Evolutionary conservation across 768 basidiomycete genomes (phyloP).

Genomic region (Mycena sanguinolenta): DNA sequence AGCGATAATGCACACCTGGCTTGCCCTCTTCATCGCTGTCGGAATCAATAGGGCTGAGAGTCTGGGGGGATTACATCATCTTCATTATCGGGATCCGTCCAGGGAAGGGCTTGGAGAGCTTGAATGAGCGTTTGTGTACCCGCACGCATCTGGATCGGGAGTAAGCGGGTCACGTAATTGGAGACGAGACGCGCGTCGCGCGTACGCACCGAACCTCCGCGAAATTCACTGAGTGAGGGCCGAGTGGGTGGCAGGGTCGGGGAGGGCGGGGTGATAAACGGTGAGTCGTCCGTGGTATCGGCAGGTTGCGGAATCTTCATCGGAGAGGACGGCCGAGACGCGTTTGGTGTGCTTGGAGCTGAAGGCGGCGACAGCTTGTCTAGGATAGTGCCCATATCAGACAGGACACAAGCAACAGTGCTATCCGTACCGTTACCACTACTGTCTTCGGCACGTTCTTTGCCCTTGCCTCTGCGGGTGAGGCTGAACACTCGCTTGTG

Average conservation of each 20-base stretch:
- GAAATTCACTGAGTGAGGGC: constrained; percentile 66
- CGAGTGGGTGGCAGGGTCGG: constrained; percentile 63
- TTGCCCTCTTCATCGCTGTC: constrained; percentile 78
- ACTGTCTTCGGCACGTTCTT: constrained; percentile 54
- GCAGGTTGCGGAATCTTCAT: constrained; percentile 33
- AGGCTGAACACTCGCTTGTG: constrained; percentile 70
- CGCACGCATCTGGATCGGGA: constrained; percentile 75
- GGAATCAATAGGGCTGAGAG: constrained; percentile 58
- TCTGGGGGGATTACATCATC: constrained; percentile 67
- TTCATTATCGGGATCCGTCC: constrained; percentile 79
- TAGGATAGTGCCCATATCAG: constrained; percentile 37
- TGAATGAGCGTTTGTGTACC: constrained; percentile 93
- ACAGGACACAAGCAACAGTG: background rate
- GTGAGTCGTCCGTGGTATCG: constrained; percentile 61
- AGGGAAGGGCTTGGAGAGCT: constrained; percentile 88
- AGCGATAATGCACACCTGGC: constrained; percentile 41
- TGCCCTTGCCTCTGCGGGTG: constrained; percentile 64
- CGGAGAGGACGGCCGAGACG: constrained; percentile 50
- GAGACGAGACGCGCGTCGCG: constrained; percentile 17
- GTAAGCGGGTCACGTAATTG: constrained; percentile 24
- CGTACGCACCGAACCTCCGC: constrained; percentile 77
- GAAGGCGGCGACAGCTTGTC: constrained; percentile 41
- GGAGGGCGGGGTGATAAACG: constrained; percentile 82
- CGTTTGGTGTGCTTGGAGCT: constrained; percentile 48
- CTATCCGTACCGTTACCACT: constrained; percentile 29